A percentile compares a stretch with the other conserved stretches of the same genome.
Conservation (phyloP, 2,329 filamentous ascomycete genomes). For the Pyrenophora teres region DNA sequence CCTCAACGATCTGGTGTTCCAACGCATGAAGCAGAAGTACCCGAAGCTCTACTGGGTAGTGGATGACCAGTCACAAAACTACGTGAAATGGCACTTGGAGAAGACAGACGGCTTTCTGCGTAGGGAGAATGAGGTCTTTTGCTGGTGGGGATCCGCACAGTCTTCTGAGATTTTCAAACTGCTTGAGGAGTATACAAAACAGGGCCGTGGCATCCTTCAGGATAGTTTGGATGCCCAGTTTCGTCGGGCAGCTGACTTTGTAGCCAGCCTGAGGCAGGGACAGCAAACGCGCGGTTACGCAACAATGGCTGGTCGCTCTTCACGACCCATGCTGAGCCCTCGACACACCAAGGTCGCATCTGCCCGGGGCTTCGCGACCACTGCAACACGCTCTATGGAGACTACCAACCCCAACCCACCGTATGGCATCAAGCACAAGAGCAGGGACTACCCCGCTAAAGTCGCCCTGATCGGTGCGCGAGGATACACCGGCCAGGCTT, state of each 20-base stretch:
- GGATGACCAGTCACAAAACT: constrained; percentile 91
- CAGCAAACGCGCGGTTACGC: constrained; percentile 73
- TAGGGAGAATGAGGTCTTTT: constrained; percentile 84
- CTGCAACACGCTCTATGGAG: constrained; percentile 42
- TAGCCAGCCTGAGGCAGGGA: constrained; percentile 62
- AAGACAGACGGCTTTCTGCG: constrained; percentile 93
- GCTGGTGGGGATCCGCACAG: constrained; percentile 91
- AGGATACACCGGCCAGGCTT: constrained; percentile 90
- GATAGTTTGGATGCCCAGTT: constrained; percentile 87
- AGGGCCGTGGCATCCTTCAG: constrained; percentile 86
- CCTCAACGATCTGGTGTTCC: constrained; percentile 92
- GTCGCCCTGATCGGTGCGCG: constrained; percentile 89
- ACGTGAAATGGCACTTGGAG: constrained; percentile 93
- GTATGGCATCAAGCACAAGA: constrained; percentile 83
- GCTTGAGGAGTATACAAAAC: constrained; percentile 81
- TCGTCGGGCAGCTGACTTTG: constrained; percentile 74
- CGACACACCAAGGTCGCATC: constrained; percentile 40
- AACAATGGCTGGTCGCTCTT: constrained; percentile 38
- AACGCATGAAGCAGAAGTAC: constrained; percentile 90
- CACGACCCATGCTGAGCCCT: constrained; percentile 29
- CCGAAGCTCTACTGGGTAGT: constrained; percentile 95
- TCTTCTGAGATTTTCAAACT: constrained; percentile 80
- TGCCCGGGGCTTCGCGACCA: constrained; percentile 61
- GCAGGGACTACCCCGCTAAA: constrained; percentile 76
- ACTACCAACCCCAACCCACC: constrained; percentile 88